Conservation (phyloP, 371 early-diverging fungal species). For the Syncephalastrum sp. region DNA sequence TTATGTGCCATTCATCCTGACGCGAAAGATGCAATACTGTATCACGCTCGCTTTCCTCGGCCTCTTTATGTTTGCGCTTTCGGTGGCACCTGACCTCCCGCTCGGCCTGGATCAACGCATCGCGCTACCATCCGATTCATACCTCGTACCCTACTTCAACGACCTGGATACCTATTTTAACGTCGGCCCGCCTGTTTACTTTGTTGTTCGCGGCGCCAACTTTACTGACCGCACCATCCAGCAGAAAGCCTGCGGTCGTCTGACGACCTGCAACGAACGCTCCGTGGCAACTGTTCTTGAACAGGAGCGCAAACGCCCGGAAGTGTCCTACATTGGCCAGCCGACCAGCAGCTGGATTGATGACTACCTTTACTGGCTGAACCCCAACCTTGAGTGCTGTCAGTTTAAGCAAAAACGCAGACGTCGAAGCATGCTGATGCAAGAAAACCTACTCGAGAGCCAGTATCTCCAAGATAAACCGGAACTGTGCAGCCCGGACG, state of each 20-base stretch:
- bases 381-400: conserved; percentile 63
- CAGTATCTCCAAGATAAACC: conserved; percentile 2
- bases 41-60: conserved; percentile 57
- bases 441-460: conserved; percentile 1
- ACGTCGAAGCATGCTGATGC: conserved; percentile 1
- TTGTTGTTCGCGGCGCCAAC: conserved; percentile 63
- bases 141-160: conserved; percentile 71
- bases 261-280: conserved; percentile 53
- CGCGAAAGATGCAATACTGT: conserved; percentile 45
- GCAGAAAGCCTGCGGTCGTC: conserved; percentile 64
- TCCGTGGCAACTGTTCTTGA: conserved; percentile 68
- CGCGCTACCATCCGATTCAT: conserved; percentile 71
- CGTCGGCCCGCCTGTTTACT: conserved; percentile 78
- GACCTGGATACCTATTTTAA: conserved; percentile 64
- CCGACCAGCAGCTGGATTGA: conserved; percentile 75
- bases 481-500: conserved; percentile 57
- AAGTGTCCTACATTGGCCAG: conserved; percentile 66
- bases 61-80: conserved; percentile 49
- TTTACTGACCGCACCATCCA: conserved; percentile 51
- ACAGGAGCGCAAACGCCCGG: conserved; percentile 65
- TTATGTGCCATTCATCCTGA: conserved; percentile 60
- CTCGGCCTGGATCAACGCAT: conserved; percentile 71
- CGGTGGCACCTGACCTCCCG: conserved; percentile 53
- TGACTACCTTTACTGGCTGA: conserved; percentile 71
- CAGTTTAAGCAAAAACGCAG: conserved; percentile 35